Conservation (phyloP, 2,329 filamentous ascomycete genomes). For the Fusarium sp. region DNA sequence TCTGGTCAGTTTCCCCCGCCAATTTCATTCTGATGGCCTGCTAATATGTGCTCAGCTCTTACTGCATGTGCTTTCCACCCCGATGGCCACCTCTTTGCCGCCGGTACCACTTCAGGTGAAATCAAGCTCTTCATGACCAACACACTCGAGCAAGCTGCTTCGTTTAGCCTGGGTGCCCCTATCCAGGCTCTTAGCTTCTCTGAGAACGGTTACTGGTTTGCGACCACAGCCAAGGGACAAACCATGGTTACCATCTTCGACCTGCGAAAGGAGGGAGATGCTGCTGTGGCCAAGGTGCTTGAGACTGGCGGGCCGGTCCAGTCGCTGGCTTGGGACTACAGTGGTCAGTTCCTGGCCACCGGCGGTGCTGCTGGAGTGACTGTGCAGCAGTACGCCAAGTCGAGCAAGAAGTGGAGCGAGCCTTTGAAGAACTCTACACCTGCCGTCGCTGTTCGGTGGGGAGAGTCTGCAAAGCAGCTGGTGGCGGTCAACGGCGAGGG, state of each 20-base stretch:
- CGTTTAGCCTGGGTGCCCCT: constrained; percentile 73
- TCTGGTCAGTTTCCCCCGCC: constrained; percentile 67
- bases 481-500: constrained; percentile 80
- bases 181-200: constrained; percentile 85
- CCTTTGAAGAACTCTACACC: constrained; percentile 79
- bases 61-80: constrained; percentile 89
- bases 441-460: constrained; percentile 80
- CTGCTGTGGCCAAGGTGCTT: constrained; percentile 81
- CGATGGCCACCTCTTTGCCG: constrained; percentile 92
- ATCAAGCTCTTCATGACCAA: constrained; percentile 92
- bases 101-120: constrained; percentile 79
- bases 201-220: constrained; percentile 97
- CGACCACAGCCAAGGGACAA: constrained; percentile 79
- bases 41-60: constrained; percentile 62
- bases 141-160: constrained; percentile 77
- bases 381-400: constrained; percentile 90
- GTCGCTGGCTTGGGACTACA: constrained; percentile 89
- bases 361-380: constrained; percentile 82
- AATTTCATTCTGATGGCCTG: background rate
- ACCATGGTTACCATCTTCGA: constrained; percentile 88
- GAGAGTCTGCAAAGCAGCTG: constrained; percentile 75
- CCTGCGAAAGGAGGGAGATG: constrained; percentile 87
- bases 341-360: constrained; percentile 88
- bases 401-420: constrained; percentile 88
- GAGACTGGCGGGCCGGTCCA: constrained; percentile 83